phyloP scores from a whole-genome alignment of 2,329 filamentous ascomycete genomes.

The Alternaria rosae region DNA sequence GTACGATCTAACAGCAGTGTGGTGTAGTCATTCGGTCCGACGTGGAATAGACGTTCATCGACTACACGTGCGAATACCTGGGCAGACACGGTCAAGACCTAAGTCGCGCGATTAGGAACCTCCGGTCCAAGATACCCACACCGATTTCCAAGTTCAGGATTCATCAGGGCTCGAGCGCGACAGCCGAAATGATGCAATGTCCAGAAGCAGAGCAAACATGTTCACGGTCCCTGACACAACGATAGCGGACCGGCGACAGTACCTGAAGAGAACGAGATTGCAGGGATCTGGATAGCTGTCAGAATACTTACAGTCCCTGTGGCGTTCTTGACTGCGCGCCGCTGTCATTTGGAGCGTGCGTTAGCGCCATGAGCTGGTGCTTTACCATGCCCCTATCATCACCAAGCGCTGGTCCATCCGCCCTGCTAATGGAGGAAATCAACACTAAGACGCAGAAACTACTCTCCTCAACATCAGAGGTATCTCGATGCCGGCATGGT shows the following conservation, averaged over 20 bases:
- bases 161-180: neutral
- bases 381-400: neutral
- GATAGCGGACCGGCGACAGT: neutral
- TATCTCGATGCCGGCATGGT: neutral
- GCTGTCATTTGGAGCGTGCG: neutral
- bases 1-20: neutral
- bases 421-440: slow-evolving; percentile 4
- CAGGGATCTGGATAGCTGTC: neutral
- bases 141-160: neutral
- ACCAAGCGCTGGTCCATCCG: neutral
- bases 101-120: neutral
- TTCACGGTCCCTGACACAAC: neutral
- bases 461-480: neutral
- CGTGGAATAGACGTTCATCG: neutral
- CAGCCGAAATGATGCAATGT: neutral
- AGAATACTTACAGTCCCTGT: neutral
- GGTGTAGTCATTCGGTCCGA: neutral
- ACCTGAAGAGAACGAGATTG: neutral
- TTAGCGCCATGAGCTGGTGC: slow-evolving; percentile 1
- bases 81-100: neutral
- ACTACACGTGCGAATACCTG: neutral
- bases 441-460: neutral
- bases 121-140: neutral
- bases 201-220: neutral
- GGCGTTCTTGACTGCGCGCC: neutral